These are phyloP conservation scores for Penicillium soppii DNA, from an alignment of 495 filamentous ascomycete species.

Conservation along the genomic window DNA sequence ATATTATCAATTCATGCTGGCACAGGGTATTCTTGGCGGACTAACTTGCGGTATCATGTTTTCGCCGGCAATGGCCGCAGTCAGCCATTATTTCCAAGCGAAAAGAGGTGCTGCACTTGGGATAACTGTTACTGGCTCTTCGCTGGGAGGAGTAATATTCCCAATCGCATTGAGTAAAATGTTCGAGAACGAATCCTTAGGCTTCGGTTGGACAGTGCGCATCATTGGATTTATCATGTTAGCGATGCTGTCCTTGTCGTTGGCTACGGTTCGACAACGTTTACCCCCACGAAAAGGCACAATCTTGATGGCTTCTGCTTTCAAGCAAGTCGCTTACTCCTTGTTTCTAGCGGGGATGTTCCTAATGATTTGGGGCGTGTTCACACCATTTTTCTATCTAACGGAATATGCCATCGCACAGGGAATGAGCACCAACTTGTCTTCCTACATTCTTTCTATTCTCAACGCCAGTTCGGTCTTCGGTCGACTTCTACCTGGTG, in stretches of 20 bases:
- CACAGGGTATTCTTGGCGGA: constrained; percentile 52
- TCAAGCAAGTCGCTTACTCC: constrained; percentile 13
- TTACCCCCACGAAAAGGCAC: constrained; percentile 11
- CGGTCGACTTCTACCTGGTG: constrained; percentile 17
- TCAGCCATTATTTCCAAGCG: constrained; percentile 52
- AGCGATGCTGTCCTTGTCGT: constrained; percentile 21
- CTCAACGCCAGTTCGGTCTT: constrained; percentile 22
- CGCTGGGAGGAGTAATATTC: constrained; percentile 38
- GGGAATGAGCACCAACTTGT: constrained; percentile 48
- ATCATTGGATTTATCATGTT: constrained; percentile 22
- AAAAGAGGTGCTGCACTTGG: constrained; percentile 50
- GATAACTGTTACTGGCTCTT: constrained; percentile 22
- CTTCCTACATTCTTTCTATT: constrained; percentile 29
- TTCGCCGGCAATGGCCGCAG: constrained; percentile 45
- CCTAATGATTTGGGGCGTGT: constrained; percentile 48
- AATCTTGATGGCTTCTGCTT: neutral
- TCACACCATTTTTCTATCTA: constrained; percentile 57
- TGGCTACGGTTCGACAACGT: constrained; percentile 26
- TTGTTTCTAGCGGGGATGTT: constrained; percentile 43
- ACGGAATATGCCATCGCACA: constrained; percentile 48
- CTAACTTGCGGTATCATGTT: constrained; percentile 41
- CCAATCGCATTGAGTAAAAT: constrained; percentile 10
- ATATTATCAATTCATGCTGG: constrained; percentile 59
- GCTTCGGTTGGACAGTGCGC: constrained; percentile 22
- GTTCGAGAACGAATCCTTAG: constrained; percentile 9